These are phyloP conservation scores for Excoecaria cochinchinensis DNA, from an alignment of 345 rosid species.

Conservation along the genomic window DNA sequence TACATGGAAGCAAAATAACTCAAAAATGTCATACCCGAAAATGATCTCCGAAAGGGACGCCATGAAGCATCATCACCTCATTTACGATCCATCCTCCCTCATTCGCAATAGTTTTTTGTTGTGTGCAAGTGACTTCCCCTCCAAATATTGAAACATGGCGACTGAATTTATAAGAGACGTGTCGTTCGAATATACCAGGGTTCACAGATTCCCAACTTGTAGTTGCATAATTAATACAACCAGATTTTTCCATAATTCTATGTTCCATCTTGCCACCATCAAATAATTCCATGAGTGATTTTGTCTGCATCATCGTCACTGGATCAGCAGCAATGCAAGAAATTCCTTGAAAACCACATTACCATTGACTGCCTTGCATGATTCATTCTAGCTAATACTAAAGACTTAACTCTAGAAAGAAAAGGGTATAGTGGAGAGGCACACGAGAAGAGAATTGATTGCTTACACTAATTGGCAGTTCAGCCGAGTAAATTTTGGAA, in stretches of 20 bases:
- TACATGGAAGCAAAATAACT: background rate
- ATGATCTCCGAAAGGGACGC: conserved; percentile 66
- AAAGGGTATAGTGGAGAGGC: background rate
- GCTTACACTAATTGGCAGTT: conserved; percentile 64
- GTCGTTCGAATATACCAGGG: conserved; percentile 49
- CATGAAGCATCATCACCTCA: conserved; percentile 61
- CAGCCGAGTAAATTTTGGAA: conserved; percentile 51
- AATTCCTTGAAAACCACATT: background rate
- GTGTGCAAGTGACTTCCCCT: conserved; percentile 71
- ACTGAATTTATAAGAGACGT: conserved; percentile 56
- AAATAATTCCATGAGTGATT: conserved; percentile 60
- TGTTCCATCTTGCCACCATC: conserved; percentile 67
- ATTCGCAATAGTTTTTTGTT: conserved; percentile 47
- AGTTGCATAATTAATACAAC: conserved; percentile 56
- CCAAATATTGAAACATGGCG: conserved; percentile 70
- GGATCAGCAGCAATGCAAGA: conserved; percentile 7
- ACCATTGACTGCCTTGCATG: no score
- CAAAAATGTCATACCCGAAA: conserved; percentile 38
- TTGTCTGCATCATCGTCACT: conserved; percentile 42
- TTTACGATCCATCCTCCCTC: conserved; percentile 65
- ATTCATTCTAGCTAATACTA: background rate
- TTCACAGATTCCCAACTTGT: conserved; percentile 61
- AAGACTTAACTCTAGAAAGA: background rate
- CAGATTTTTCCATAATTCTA: conserved; percentile 72
- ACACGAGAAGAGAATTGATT: background rate